Conservation (phyloP, 2,329 filamentous ascomycete genomes). For the Xylariaceae sp. region DNA sequence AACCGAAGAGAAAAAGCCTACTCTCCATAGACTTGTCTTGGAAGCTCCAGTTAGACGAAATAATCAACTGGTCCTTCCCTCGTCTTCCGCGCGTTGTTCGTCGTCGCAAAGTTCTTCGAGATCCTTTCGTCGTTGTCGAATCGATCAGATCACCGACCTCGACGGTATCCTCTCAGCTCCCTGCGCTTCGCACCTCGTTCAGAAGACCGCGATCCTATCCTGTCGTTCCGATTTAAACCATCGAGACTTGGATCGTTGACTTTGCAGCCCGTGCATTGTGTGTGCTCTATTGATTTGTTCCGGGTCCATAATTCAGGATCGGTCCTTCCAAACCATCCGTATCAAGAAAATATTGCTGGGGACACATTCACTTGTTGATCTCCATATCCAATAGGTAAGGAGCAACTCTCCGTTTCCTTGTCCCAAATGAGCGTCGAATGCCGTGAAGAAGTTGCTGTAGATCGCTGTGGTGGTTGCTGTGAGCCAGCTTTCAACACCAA, state of each 20-base stretch:
- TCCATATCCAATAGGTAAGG: slow-evolving; percentile 70
- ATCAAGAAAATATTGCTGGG: slow-evolving; percentile 49
- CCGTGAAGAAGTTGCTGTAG: not conserved
- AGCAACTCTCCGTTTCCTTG: not conserved
- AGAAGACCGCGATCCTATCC: slow-evolving; percentile 15
- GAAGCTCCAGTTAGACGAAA: not conserved
- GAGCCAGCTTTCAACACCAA: too few relatives aligned
- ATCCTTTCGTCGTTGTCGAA: slow-evolving; percentile 29
- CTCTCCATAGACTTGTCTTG: slow-evolving; percentile 28
- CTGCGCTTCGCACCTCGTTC: slow-evolving; percentile 27
- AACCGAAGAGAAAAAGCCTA: slow-evolving; percentile 25
- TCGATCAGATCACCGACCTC: slow-evolving; percentile 28
- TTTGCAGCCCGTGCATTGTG: slow-evolving; percentile 21
- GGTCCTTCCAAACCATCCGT: slow-evolving; percentile 19
- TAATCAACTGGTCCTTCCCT: slow-evolving; percentile 7
- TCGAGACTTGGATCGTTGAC: slow-evolving; percentile 21
- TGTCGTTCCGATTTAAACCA: slow-evolving; percentile 15
- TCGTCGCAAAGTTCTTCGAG: slow-evolving; percentile 27
- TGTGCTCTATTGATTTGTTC: slow-evolving; percentile 24
- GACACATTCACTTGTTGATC: slow-evolving; percentile 99
- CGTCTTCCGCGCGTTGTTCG: slow-evolving; percentile 16
- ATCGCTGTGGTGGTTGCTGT: not conserved
- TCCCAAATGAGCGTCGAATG: not conserved
- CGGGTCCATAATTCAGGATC: slow-evolving; percentile 29
- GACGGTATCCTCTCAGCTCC: slow-evolving; percentile 24